phyloP scores from a whole-genome alignment of 192 early-diverging fungal genomes.

The Entomortierella lignicola region DNA sequence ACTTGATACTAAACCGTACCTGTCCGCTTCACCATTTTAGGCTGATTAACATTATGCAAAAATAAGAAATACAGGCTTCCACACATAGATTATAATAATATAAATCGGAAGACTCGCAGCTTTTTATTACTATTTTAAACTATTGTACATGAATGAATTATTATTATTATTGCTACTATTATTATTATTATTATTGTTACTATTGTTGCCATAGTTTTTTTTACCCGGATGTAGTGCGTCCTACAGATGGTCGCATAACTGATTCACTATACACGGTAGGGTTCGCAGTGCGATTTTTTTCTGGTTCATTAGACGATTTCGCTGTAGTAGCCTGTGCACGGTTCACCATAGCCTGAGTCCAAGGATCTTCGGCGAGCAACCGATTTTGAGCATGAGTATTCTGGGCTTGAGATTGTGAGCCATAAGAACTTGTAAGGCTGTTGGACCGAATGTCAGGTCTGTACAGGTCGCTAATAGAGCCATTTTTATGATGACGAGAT shows the following conservation, averaged over 20 bases:
- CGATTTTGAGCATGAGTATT: not conserved
- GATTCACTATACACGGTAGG: too few species aligned
- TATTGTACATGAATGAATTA: too few species aligned
- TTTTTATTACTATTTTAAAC: not conserved
- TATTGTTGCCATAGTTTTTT: too few species aligned
- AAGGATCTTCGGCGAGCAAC: conserved; percentile 28
- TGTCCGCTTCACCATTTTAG: conserved; percentile 1
- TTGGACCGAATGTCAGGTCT: not conserved
- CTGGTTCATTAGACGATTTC: not conserved
- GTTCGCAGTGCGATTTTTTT: not conserved
- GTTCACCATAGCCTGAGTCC: conserved; percentile 42
- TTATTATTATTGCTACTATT: too few species aligned
- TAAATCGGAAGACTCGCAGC: not conserved
- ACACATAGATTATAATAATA: conserved; percentile 8
- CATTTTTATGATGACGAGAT: not conserved
- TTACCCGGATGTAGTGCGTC: conserved; percentile 1
- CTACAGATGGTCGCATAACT: not conserved
- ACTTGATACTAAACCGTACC: not conserved
- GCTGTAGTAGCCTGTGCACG: conserved; percentile 13
- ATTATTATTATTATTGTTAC: too few species aligned
- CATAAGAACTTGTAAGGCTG: not conserved
- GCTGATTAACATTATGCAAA: conserved; percentile 51
- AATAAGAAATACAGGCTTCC: conserved; percentile 9
- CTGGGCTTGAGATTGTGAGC: not conserved
- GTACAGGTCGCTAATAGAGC: not conserved